phyloP scores from a whole-genome alignment of 202 grass and related monocot genomes.

The Setaria italica region DNA sequence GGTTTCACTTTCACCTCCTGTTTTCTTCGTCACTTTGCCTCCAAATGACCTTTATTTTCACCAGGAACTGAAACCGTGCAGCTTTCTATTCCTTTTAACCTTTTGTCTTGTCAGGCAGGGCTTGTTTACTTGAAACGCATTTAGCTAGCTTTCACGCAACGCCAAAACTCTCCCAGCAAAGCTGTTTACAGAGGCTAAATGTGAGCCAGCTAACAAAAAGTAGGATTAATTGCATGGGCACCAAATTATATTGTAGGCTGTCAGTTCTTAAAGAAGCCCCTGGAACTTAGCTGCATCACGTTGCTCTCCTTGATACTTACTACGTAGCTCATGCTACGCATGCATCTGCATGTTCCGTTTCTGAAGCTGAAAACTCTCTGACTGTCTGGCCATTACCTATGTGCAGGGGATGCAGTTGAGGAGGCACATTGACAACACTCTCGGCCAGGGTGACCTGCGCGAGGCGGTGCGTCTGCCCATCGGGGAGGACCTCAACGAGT shows the following conservation, averaged over 20 bases:
- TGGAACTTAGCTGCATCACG: constrained; percentile 7
- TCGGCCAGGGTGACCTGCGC: too few species aligned
- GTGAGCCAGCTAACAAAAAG: constrained; percentile 9
- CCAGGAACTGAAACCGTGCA: constrained; percentile 7
- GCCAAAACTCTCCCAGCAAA: background rate
- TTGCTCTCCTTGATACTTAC: background rate
- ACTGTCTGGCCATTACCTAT: too few species aligned
- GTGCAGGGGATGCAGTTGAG: too few species aligned
- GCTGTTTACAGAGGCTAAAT: constrained; percentile 1
- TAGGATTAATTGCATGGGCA: too few species aligned
- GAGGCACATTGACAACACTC: too few species aligned
- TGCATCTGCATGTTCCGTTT: background rate
- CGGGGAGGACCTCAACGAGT: too few species aligned
- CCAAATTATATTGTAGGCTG: too few species aligned
- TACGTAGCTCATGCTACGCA: background rate
- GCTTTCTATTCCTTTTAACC: background rate
- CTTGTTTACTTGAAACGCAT: background rate
- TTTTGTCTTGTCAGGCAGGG: background rate
- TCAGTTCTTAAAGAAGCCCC: too few species aligned
- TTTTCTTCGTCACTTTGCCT: background rate
- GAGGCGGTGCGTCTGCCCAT: too few species aligned
- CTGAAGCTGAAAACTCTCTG: too few species aligned
- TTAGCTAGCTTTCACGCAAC: constrained; percentile 30
- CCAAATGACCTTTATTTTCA: background rate
- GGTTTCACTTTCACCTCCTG: background rate